Percentiles rank a stretch among this genome's conserved stretches.
Conservation (phyloP, 768 basidiomycete species). For the Mycena filopes region DNA sequence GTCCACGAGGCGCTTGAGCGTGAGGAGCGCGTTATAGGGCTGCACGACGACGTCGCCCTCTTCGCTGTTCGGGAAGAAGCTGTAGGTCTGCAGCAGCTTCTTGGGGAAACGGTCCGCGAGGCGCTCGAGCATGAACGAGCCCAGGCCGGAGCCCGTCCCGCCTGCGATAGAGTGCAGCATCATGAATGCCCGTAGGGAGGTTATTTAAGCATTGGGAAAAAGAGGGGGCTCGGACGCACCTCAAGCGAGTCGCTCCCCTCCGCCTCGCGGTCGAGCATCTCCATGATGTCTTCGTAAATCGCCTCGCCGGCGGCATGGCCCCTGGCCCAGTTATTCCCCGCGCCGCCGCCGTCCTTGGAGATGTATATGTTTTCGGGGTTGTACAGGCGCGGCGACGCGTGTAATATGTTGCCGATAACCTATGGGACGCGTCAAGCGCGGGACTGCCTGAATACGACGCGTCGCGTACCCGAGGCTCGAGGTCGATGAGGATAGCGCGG, state of each 20-base stretch:
- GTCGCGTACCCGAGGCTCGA: constrained; percentile 88
- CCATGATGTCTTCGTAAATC: constrained; percentile 96
- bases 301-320: constrained; percentile 91
- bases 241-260: constrained; percentile 98
- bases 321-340: constrained; percentile 99
- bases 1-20: constrained; percentile 92
- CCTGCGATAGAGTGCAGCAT: constrained; percentile 98
- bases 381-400: constrained; percentile 90
- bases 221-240: constrained; percentile 55
- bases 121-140: constrained; percentile 95
- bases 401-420: constrained; percentile 97
- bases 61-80: constrained; percentile 94
- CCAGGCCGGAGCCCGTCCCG: constrained; percentile 97
- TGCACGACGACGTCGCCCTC: constrained; percentile 98
- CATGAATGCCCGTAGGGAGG: constrained; percentile 92
- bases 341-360: constrained; percentile 97
- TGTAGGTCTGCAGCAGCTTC: constrained; percentile 99
- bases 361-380: constrained; percentile 98
- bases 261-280: constrained; percentile 98
- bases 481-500: constrained; percentile 93
- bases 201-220: neutral
- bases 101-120: constrained; percentile 98
- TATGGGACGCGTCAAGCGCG: constrained; percentile 51
- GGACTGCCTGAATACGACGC: neutral
- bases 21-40: constrained; percentile 95